Conservation (phyloP, 2,329 filamentous ascomycete genomes). For the Colletotrichum simmondsii region DNA sequence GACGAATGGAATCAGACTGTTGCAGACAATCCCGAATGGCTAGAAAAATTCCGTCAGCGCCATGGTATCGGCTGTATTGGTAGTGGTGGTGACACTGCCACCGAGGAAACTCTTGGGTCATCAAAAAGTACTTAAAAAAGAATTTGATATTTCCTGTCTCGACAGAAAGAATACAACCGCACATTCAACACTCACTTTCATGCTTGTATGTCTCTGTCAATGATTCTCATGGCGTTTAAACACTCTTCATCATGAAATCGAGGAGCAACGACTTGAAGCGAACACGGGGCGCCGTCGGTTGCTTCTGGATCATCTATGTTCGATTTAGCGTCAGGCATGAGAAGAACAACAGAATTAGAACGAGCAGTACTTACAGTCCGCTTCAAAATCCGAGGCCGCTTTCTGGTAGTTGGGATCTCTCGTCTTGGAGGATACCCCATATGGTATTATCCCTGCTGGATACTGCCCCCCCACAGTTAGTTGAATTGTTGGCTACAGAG, state of each 20-base stretch:
- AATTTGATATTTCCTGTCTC: background rate
- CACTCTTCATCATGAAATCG: constrained; percentile 60
- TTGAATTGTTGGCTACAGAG: background rate
- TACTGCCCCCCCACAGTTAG: constrained; percentile 46
- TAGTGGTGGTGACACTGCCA: background rate
- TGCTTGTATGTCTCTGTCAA: constrained; percentile 38
- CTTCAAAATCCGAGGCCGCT: constrained; percentile 39
- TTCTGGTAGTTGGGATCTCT: constrained; percentile 47
- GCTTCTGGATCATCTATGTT: constrained; percentile 50
- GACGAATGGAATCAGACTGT: constrained; percentile 43
- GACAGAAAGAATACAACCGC: background rate
- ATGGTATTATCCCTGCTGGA: constrained; percentile 61
- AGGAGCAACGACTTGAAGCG: constrained; percentile 57
- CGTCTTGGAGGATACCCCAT: constrained; percentile 51
- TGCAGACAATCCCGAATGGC: constrained; percentile 42
- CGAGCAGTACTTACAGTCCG: constrained; percentile 45
- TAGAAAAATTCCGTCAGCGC: constrained; percentile 37
- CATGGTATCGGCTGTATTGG: background rate
- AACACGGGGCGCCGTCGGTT: constrained; percentile 55
- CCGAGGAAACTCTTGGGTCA: background rate
- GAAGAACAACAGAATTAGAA: background rate
- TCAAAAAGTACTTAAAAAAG: background rate
- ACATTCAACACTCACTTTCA: background rate
- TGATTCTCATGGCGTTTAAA: constrained; percentile 43
- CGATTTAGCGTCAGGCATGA: background rate